Base-by-base conservation (phyloP, 495 filamentous ascomycete genomes). In the Aspergillus leporis region DNA sequence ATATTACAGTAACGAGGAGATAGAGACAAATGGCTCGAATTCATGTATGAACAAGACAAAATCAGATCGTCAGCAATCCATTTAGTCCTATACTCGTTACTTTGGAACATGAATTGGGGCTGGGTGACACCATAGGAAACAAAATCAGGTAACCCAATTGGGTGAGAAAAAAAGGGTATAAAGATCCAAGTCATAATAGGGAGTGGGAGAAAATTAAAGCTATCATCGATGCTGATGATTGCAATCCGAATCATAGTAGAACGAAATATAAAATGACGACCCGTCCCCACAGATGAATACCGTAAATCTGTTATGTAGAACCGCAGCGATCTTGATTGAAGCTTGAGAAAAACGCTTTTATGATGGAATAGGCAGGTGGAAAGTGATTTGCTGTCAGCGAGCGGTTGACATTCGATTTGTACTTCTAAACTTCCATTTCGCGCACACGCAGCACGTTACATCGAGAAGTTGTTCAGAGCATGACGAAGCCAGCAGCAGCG, bases 401-500 rank as follows among this genome's bases (percentile, higher is more conserved):
- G 2, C 8, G 10, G 38, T 16, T 41, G 38, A 5, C 16, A 41
- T 41, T 41, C 2, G 38, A 18, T 41, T 32, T 16, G 38, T 12
- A n/a, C 3, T 16, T 41, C 2, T 18, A n/a, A 16, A 41, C 14
- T n/a, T 18, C 38, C 38, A 12, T 41, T 18, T 12, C 25, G 6
- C 6, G 38, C 14, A 12, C 38, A 41, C 38, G 16, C 9, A 38
- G 34, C 10, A 38, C 4, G 13, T 38, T 13, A 38, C 9, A 3
- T 10, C 3, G 10, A 6, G 14, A 16, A 61, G 23, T 0, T 32
- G 2, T 53, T 72, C 76, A 83, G 30, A 79, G 68, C 67, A 81
- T 59, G 49, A 75, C 55, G 43, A 81, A 53, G 36, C 76, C 77
- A 40, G 77, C 80, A 53, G 74, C 68, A 46, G 74, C 78, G 53